Evolutionary conservation across 495 filamentous ascomycete genomes (phyloP), one percentile per base, ranked within the genome.

Genomic region (Tuber melanosporum): DNA sequence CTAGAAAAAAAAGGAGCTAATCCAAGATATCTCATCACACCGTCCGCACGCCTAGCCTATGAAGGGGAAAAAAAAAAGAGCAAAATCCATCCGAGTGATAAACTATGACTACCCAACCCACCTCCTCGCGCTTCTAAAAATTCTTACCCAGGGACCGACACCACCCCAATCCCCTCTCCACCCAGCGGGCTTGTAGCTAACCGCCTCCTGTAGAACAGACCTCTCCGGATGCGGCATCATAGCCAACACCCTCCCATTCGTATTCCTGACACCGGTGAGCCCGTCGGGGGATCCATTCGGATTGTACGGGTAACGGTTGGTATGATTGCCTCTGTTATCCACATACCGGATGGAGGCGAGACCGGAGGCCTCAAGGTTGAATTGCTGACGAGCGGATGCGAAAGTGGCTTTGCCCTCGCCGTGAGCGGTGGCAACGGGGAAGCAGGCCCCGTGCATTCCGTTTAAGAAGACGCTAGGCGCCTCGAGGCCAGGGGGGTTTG

Each of bases 161-260:
- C 96, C 92, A 45, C 93, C 93, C 91, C 92, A 93, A 78, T 92
- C 87, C 79, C 90, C 89, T 36, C 89, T 85, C 82, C 89, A 87
- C 47, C 85, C 87, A 44, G 86, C 84, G 17, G 93, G 92, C 71
- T 92, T 83, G 81, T 90, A 98, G 83, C 92, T 94, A 46, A 88
- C 91, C 79, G 94, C 91, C 78, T 94, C 92, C 77, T 88, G 90
- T 86, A 97, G 85, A 46, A 97, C 89, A n/a, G 94, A 97, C 9
- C 95, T 89, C 86, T 98, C 95, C 14, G 94, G 94, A 85, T 98
- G 95, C 80, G 95, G 95, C 95, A 98, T 98, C 86, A 98, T 90
- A 15, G 93, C 94, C 81, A 98, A 81, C 0, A 97, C 93, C 77
- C 95, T 89, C 2, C 95, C 95, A 83, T 98, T 91, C 73, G 85